Evolutionary conservation across 2,329 filamentous ascomycete species (phyloP).

Genomic region (Ascochyta rabiei): DNA sequence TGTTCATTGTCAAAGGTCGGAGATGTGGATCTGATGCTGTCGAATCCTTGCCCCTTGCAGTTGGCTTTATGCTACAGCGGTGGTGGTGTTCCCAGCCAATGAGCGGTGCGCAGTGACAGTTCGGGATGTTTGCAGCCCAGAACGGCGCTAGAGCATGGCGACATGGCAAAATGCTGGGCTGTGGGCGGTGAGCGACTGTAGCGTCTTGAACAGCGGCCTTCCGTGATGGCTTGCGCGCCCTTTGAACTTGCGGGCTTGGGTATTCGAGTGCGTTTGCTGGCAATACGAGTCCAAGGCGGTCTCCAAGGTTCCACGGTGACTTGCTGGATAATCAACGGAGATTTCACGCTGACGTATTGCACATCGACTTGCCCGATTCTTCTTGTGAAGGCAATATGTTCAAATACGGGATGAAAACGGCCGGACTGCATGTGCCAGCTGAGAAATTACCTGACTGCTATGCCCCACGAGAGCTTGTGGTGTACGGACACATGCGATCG

Average conservation of each 20-base stretch:
- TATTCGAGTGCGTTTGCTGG: too few species aligned
- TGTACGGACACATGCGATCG: too few species aligned
- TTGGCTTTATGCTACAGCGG: neutral
- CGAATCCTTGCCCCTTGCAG: neutral
- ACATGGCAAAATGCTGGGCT: neutral
- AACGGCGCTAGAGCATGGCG: neutral
- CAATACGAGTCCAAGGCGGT: too few species aligned
- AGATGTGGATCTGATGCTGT: neutral
- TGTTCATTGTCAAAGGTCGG: conserved; percentile 20
- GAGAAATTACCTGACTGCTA: too few species aligned
- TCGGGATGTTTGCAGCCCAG: neutral
- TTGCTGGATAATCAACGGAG: too few species aligned
- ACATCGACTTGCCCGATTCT: too few species aligned
- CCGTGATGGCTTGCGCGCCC: neutral
- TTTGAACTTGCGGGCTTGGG: neutral
- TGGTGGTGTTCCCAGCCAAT: conserved; percentile 10
- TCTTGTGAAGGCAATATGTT: too few species aligned
- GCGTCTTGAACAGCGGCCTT: neutral
- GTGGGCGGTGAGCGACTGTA: conserved; percentile 1
- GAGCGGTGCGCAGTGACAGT: conserved; percentile 14
- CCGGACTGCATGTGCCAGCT: too few species aligned
- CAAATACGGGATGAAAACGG: too few species aligned
- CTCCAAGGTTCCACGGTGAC: too few species aligned
- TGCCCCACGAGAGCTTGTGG: too few species aligned
- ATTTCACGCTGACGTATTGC: too few species aligned